Evolutionary conservation across 164 flowering plant species (phyloP).

Genomic region (Tetrastigma voinierianum): DNA sequence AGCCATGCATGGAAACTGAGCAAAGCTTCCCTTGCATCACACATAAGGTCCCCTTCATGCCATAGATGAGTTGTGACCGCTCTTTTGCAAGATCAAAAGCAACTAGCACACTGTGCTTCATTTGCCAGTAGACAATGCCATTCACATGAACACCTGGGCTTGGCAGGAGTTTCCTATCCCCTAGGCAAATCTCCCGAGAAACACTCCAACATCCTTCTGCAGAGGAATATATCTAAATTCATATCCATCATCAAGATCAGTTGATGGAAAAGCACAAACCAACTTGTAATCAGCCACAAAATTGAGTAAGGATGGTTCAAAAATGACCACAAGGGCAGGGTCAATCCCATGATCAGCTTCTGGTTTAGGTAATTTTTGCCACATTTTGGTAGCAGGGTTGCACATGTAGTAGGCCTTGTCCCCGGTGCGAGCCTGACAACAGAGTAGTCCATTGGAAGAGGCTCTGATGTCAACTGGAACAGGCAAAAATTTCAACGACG

Average conservation of each 20-base stretch:
- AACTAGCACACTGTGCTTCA: slow-evolving; percentile 5
- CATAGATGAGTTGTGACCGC: slow-evolving; percentile 23
- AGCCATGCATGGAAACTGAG: neutral
- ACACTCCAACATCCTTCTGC: slow-evolving; percentile 34
- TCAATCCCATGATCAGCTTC: slow-evolving; percentile 38
- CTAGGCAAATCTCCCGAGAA: slow-evolving; percentile 45
- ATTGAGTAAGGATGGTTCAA: slow-evolving; percentile 44
- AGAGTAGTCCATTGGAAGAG: slow-evolving; percentile 49
- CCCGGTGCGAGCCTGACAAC: slow-evolving; percentile 36
- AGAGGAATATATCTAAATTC: slow-evolving; percentile 56
- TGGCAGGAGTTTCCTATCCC: slow-evolving; percentile 10
- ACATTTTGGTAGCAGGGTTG: slow-evolving; percentile 56
- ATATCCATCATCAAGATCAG: slow-evolving; percentile 38
- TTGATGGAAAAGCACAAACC: slow-evolving; percentile 43
- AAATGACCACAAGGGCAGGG: slow-evolving; percentile 42
- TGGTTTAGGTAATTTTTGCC: slow-evolving; percentile 43
- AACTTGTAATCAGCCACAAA: slow-evolving; percentile 53
- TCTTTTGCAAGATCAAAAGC: slow-evolving; percentile 42
- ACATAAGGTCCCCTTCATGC: slow-evolving; percentile 21
- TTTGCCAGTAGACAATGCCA: slow-evolving; percentile 42
- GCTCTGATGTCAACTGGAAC: slow-evolving; percentile 39
- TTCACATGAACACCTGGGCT: slow-evolving; percentile 34
- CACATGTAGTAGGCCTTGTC: slow-evolving; percentile 46
- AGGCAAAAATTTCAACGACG: slow-evolving; percentile 43
- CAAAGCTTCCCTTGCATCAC: slow-evolving; percentile 41